These are phyloP conservation scores for Rhizopus sp. DNA, from an alignment of 371 early-diverging fungal species.

Conservation along the genomic window DNA sequence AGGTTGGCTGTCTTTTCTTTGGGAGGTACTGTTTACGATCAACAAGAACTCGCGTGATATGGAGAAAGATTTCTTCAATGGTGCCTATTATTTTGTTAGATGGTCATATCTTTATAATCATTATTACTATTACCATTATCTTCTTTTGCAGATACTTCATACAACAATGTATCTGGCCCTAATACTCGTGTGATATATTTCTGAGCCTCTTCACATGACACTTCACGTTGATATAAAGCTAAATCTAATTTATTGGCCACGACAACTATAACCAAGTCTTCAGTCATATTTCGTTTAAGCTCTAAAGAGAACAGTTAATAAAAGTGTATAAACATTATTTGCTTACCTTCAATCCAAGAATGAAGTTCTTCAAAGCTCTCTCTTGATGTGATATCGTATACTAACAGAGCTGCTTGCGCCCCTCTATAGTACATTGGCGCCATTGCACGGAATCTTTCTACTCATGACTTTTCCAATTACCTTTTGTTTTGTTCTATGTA, in stretches of 20 bases:
- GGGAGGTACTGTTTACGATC: slow-evolving; percentile 56
- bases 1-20: slow-evolving; percentile 27
- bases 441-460: slow-evolving; percentile 69
- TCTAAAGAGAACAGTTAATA: slow-evolving; percentile 37
- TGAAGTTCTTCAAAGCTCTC: slow-evolving; percentile 64
- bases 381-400: slow-evolving; percentile 65
- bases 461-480: slow-evolving; percentile 3
- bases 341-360: slow-evolving; percentile 65
- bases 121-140: slow-evolving; percentile 58
- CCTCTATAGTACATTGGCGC: slow-evolving; percentile 85
- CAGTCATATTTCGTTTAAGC: slow-evolving; percentile 71
- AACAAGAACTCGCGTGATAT: slow-evolving; percentile 60
- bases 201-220: slow-evolving; percentile 58
- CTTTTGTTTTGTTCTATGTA: background rate
- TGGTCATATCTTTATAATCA: background rate
- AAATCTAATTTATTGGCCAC: slow-evolving; percentile 81
- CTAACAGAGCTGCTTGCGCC: slow-evolving; percentile 68
- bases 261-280: slow-evolving; percentile 69
- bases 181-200: slow-evolving; percentile 62
- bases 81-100: slow-evolving; percentile 25
- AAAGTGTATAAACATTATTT: background rate
- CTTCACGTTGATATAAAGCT: slow-evolving; percentile 58
- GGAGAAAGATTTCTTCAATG: slow-evolving; percentile 65
- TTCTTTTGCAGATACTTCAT: slow-evolving; percentile 76
- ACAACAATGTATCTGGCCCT: slow-evolving; percentile 60